Evolutionary conservation across 768 basidiomycete species (phyloP), one percentile per base, ranked within the genome.

Genomic region (Nevesoporus exiguus): DNA sequence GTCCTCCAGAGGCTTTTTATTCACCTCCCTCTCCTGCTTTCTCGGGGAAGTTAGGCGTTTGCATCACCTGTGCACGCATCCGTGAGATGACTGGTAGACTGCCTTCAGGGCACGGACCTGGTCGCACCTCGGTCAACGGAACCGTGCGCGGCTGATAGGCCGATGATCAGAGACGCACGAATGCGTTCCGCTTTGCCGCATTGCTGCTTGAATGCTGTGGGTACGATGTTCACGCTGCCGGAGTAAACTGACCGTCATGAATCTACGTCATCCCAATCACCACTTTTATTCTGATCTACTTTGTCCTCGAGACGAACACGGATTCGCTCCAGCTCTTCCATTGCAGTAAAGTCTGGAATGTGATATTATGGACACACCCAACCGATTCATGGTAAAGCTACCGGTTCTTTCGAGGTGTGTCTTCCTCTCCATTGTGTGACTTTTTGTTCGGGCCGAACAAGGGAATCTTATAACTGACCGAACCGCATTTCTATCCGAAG

Each of bases 1-100:
- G n/a, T 44, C 34, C 39, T 8, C 37, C 39, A 22, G 22, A 19
- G 11, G 7, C 48, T 42, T 64, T 63, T 60, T 63, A 60, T 63
- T 11, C 33, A 24, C 41, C 7, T 14, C 19, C n/a, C n/a, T n/a
- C 13, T 34, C 25, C 22, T 52, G 33, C 37, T 52, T 52, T 24
- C 29, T 55, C 43, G 33, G 13, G 33, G 33, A 5, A 14, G 33
- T 52, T 52, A 36, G 17, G 45, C 46, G 5, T 44, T 58, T 33
- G 50, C 41, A 39, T 49, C 52, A 37, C 54, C 52, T 59, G 52
- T 61, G 60, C 39, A 61, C 17, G 34, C 37, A 30, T 51, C 25
- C 21, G 47, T 40, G 39, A 46, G 10, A 52, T 45, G 27, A 27
- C 36, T 8, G 10, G 34, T 44, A 22, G 31, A 17, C 33, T 17